These are phyloP conservation scores for Fomitopsis serialis DNA, from an alignment of 768 basidiomycete genomes.

Conservation along the genomic window DNA sequence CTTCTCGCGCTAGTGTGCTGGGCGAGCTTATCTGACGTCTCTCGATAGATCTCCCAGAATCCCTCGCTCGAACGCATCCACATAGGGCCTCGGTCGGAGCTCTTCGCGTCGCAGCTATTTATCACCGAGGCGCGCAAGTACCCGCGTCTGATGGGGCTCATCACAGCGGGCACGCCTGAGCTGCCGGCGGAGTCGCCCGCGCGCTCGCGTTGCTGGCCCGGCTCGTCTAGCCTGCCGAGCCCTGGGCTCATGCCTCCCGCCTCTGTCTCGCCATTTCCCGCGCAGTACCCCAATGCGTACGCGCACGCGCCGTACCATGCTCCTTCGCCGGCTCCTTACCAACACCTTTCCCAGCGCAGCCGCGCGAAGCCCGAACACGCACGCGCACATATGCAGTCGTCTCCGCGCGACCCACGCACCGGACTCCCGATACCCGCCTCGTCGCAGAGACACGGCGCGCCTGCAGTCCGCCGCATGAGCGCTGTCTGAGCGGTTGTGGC, in stretches of 20 bases:
- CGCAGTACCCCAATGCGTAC: neutral
- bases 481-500: neutral
- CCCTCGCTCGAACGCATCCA: slow-evolving; percentile 41
- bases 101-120: slow-evolving; percentile 48
- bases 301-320: no score
- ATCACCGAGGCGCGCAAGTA: slow-evolving; percentile 52
- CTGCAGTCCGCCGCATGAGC: neutral
- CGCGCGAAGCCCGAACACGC: neutral
- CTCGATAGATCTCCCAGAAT: slow-evolving; percentile 31
- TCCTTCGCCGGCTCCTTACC: neutral
- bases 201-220: neutral
- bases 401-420: neutral
- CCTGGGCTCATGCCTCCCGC: neutral
- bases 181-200: neutral
- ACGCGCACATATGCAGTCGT: neutral
- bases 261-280: neutral
- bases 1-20: neutral
- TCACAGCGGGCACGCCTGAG: slow-evolving; percentile 45
- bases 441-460: neutral
- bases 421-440: neutral
- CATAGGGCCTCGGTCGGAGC: slow-evolving; percentile 25
- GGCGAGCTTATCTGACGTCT: neutral
- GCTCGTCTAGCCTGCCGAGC: neutral
- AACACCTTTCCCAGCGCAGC: neutral
- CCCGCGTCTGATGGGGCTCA: slow-evolving; percentile 44